phyloP scores from a whole-genome alignment of 1,139 yeast genomes.

The Magnusiomyces tetraspermus region DNA sequence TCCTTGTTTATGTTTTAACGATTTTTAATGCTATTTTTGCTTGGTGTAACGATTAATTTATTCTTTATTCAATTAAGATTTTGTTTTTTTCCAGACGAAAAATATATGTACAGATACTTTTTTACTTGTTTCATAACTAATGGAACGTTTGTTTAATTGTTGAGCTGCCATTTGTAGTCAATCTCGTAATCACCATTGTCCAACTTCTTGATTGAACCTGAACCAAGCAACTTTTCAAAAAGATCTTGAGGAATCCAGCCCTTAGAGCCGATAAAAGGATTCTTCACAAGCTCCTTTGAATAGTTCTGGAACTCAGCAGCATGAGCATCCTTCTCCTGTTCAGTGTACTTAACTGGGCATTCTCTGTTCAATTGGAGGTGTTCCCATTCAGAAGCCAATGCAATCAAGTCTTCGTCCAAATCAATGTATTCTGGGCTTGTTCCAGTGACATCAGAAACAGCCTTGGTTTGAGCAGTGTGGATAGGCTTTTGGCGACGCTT shows the following conservation, averaged over 20 bases:
- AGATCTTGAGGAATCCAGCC: constrained; percentile 96
- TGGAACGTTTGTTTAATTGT: too few relatives aligned
- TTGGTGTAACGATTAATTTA: too few relatives aligned
- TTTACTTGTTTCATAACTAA: background rate
- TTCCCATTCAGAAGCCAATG: constrained; percentile 52
- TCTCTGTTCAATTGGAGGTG: constrained; percentile 30
- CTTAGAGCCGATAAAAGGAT: constrained; percentile 83
- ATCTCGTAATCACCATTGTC: constrained; percentile 40
- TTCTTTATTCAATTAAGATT: too few relatives aligned
- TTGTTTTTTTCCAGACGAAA: background rate
- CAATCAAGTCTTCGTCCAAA: constrained; percentile 66
- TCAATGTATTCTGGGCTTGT: constrained; percentile 60
- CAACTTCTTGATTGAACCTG: constrained; percentile 49
- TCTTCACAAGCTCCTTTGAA: constrained; percentile 54
- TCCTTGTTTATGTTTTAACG: too few relatives aligned
- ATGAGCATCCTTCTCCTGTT: constrained; percentile 47
- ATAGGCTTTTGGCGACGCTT: constrained; percentile 34
- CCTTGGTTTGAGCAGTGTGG: constrained; percentile 40
- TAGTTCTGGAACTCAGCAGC: constrained; percentile 52
- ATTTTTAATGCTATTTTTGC: too few relatives aligned
- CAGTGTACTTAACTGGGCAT: constrained; percentile 55
- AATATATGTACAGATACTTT: background rate
- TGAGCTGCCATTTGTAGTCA: constrained; percentile 21
- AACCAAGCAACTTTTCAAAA: constrained; percentile 59
- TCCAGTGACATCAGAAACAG: constrained; percentile 41